Evolutionary conservation across 2,329 filamentous ascomycete genomes (phyloP).

Genomic region (Verticillium nonalfalfae): DNA sequence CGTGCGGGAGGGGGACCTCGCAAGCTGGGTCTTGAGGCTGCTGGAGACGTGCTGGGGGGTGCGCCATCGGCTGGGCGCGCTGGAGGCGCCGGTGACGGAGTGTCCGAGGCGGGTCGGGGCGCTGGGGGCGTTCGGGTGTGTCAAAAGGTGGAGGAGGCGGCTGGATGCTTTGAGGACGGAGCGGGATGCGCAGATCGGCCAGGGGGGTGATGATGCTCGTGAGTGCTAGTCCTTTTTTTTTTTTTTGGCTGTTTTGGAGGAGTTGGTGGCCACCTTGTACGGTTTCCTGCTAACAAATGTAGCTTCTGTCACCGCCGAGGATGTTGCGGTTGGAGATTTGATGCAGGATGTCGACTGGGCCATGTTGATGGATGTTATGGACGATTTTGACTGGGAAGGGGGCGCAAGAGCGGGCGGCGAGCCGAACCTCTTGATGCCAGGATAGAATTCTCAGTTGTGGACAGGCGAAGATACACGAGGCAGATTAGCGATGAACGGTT

Average conservation of each 20-base stretch:
- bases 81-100: conserved; percentile 31
- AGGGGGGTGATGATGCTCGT: conserved; percentile 1
- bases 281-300: conserved; percentile 5
- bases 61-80: conserved; percentile 26
- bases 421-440: conserved; percentile 5
- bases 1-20: conserved; percentile 42
- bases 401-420: conserved; percentile 8
- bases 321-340: conserved; percentile 18
- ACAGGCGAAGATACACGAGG: no score
- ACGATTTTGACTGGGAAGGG: conserved; percentile 37
- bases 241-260: not conserved
- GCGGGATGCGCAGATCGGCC: not conserved
- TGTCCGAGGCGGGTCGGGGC: conserved; percentile 41
- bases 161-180: conserved; percentile 24
- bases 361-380: conserved; percentile 32
- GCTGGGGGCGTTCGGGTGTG: conserved; percentile 42
- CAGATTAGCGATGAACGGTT: no score
- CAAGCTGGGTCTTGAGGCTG: conserved; percentile 35
- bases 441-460: no score
- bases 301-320: conserved; percentile 5
- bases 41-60: conserved; percentile 43
- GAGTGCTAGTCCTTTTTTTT: not conserved
- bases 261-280: not conserved
- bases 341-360: conserved; percentile 43
- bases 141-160: conserved; percentile 37